A percentile compares a stretch with the other conserved stretches of the same genome.
These are phyloP conservation scores for Elongisporangium prolatum DNA, from an alignment of 352 stramenopile species.

Conservation along the genomic window DNA sequence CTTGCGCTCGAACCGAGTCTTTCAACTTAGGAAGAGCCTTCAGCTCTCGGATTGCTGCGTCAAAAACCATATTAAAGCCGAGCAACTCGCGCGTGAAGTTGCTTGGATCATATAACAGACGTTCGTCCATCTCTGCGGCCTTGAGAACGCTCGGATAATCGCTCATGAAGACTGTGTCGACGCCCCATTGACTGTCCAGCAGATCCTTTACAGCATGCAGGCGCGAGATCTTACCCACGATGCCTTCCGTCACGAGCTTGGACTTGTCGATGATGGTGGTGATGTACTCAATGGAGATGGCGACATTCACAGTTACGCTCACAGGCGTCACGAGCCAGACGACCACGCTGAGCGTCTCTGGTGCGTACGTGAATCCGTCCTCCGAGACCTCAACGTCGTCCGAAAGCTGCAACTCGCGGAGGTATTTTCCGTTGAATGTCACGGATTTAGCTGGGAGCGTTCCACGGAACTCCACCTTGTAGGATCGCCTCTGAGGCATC, in stretches of 20 bases:
- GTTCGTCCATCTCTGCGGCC: conserved; percentile 13
- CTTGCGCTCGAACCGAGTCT: conserved; percentile 9
- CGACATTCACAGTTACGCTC: background rate
- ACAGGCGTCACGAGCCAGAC: conserved; percentile 11
- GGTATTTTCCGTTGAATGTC: conserved; percentile 15
- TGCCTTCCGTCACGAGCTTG: conserved; percentile 9
- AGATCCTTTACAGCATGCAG: conserved; percentile 23
- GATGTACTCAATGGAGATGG: conserved; percentile 14
- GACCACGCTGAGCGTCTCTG: conserved; percentile 15
- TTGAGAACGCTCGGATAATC: conserved; percentile 22
- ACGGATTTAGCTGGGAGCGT: conserved; percentile 12
- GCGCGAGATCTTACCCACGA: conserved; percentile 21
- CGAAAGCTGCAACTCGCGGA: conserved; percentile 3
- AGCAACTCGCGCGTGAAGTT: conserved; percentile 10
- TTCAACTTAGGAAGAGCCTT: conserved; percentile 7
- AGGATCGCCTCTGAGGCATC: conserved; percentile 9
- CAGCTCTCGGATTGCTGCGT: conserved; percentile 6
- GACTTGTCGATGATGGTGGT: conserved; percentile 5
- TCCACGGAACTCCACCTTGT: conserved; percentile 19
- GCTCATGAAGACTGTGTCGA: conserved; percentile 20
- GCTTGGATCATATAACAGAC: conserved; percentile 16
- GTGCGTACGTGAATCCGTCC: conserved; percentile 17
- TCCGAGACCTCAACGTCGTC: background rate
- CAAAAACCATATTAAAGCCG: conserved; percentile 10
- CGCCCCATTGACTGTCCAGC: conserved; percentile 21